phyloP scores from a whole-genome alignment of 192 early-diverging fungal species.

The Podila verticillata region DNA sequence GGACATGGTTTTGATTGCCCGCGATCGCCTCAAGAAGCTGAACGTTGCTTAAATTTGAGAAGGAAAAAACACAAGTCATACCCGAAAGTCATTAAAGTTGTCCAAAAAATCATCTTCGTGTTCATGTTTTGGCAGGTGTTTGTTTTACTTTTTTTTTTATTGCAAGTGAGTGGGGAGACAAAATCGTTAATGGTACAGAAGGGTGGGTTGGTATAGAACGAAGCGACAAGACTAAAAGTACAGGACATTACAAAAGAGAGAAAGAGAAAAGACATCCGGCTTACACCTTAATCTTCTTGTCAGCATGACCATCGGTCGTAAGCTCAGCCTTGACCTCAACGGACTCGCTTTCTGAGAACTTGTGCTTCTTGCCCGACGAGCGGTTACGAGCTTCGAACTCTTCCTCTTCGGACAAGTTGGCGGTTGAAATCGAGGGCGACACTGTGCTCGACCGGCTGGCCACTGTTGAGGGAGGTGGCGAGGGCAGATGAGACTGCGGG shows the following conservation, averaged over 20 bases:
- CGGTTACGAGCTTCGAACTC: not conserved
- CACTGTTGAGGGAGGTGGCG: conserved; percentile 36
- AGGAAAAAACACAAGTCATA: not conserved
- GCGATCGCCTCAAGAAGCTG: conserved; percentile 80
- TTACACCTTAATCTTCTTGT: conserved; percentile 33
- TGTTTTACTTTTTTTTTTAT: too few relatives aligned
- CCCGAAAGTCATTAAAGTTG: too few relatives aligned
- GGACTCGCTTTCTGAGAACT: not conserved
- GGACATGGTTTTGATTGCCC: conserved; percentile 86
- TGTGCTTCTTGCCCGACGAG: conserved; percentile 26
- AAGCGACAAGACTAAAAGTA: too few relatives aligned
- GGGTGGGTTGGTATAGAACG: too few relatives aligned
- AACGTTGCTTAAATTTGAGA: conserved; percentile 12
- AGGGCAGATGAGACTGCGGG: conserved; percentile 21
- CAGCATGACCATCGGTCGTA: conserved; percentile 4
- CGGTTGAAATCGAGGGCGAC: conserved; percentile 25
- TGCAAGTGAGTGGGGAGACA: too few relatives aligned
- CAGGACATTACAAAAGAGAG: not conserved
- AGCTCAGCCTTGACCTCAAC: conserved; percentile 3
- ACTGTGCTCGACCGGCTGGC: conserved; percentile 46
- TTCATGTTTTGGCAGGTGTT: too few relatives aligned
- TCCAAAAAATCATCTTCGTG: too few relatives aligned
- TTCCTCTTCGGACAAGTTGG: conserved; percentile 31
- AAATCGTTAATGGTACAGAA: too few relatives aligned
- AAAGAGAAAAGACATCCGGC: not conserved